A percentile compares a stretch with the other conserved stretches of the same genome.
Evolutionary conservation across 345 rosid species (phyloP).

Genomic region (Syzygium aqueum): DNA sequence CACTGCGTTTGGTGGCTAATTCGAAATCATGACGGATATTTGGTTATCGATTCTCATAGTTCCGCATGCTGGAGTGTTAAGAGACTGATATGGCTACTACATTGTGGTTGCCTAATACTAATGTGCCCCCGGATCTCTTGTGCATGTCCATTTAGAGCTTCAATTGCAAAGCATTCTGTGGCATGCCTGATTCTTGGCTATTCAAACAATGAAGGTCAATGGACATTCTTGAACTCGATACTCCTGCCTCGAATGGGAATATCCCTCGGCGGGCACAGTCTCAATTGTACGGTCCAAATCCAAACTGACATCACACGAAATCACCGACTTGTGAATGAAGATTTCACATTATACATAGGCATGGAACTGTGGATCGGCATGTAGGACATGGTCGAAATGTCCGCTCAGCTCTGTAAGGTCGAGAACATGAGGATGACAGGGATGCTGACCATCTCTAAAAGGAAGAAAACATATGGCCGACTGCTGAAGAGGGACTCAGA

Average conservation of each 20-base stretch:
- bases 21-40: not conserved
- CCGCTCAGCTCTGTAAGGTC: not conserved
- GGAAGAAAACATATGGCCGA: not conserved
- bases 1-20: not conserved
- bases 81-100: not conserved
- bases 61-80: not conserved
- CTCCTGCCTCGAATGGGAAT: not conserved
- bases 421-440: not conserved
- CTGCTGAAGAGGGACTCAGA: not conserved
- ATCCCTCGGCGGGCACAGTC: not conserved
- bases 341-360: not conserved
- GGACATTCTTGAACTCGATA: not conserved
- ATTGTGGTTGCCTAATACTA: not conserved
- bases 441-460: not conserved
- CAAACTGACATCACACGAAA: not conserved
- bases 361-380: not conserved
- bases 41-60: accelerated
- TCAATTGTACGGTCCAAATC: accelerated
- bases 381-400: not conserved
- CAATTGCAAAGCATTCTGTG: not conserved
- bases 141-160: not conserved
- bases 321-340: not conserved
- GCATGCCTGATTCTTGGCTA: not conserved
- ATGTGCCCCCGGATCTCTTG: not conserved
- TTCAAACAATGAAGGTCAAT: not conserved